Evolutionary conservation across 371 early-diverging fungal genomes (phyloP), one percentile per base, ranked within the genome.

Genomic region (Gilbertella persicaria): DNA sequence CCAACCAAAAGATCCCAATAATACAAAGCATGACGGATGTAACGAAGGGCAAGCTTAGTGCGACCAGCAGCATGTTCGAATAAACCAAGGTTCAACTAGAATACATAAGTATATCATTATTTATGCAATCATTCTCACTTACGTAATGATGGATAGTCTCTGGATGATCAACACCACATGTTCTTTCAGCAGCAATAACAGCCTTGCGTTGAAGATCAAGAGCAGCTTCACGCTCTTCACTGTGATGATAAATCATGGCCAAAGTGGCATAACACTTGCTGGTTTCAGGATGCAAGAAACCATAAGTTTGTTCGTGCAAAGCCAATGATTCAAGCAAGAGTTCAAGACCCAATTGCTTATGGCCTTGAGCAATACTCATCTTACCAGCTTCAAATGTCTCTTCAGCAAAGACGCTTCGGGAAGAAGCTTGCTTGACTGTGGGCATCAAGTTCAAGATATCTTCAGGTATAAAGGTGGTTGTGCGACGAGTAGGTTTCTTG

Each of bases 61-160:
- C 91, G 86, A 6, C 90, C 91, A 60, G 83, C 75, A 9, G 87
- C 81, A 61, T 87, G 89, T 75, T 95, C 95, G 72, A 91, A 95
- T 68, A 90, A 80, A 26, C 89, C 95, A 61, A 93, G 80, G 57
- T 92, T 91, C 50, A 91, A 68, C 84, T 88, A 67, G 12, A 65
- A 41, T 36, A 40, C 17, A 42, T 38, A 64, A 42, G 28, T 46
- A 16, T 23, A 28, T 35, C 7, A 10, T 36, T 38, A 29, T 24
- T 21, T 52, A 0, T 17, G 1, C 6, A 10, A 20, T 19, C 17
- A 52, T 47, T 45, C 37, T 40, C 29, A 62, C 75, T 71, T 75
- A 92, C 82, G 75, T 94, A 96, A 69, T 90, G 88, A 74, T 93
- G 92, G 47, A 94, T 64, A 3, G 96, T 94, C 60, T 94, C 93